These are phyloP conservation scores for Pyrenochaeta sp. DNA, from an alignment of 2,329 filamentous ascomycete genomes.

Conservation along the genomic window DNA sequence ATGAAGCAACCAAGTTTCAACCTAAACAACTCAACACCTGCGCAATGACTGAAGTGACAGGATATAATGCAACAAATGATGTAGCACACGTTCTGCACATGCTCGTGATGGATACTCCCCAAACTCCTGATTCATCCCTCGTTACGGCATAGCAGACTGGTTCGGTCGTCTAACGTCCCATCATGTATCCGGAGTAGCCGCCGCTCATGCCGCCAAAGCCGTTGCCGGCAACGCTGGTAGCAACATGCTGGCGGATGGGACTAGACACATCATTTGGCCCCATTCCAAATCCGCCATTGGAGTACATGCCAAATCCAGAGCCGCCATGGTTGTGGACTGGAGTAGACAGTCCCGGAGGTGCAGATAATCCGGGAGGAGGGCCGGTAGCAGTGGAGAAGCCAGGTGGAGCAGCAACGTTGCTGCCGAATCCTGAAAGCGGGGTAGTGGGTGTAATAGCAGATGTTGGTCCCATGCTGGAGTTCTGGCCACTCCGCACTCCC, in stretches of 20 bases:
- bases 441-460: slow-evolving; percentile 60
- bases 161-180: slow-evolving; percentile 39
- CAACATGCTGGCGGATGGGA: slow-evolving; percentile 42
- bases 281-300: slow-evolving; percentile 47
- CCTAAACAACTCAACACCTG: slow-evolving; percentile 47
- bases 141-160: slow-evolving; percentile 35
- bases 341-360: slow-evolving; percentile 72
- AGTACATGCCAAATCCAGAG: slow-evolving; percentile 46
- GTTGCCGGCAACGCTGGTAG: slow-evolving; percentile 40
- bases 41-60: slow-evolving; percentile 53
- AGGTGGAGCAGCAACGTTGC: slow-evolving; percentile 59
- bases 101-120: slow-evolving; percentile 39
- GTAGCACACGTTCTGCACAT: slow-evolving; percentile 39
- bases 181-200: slow-evolving; percentile 49
- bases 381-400: slow-evolving; percentile 73
- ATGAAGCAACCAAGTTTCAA: slow-evolving; percentile 35
- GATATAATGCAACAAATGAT: slow-evolving; percentile 48
- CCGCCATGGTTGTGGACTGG: slow-evolving; percentile 38
- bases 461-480: slow-evolving; percentile 60
- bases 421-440: slow-evolving; percentile 65
- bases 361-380: slow-evolving; percentile 81
- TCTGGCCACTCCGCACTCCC: slow-evolving; percentile 83
- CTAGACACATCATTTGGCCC: slow-evolving; percentile 44
- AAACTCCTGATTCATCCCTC: slow-evolving; percentile 47
- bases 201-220: slow-evolving; percentile 40